These are phyloP conservation scores for Alloascoidea africana DNA, from an alignment of 805 yeast species.

Conservation along the genomic window DNA sequence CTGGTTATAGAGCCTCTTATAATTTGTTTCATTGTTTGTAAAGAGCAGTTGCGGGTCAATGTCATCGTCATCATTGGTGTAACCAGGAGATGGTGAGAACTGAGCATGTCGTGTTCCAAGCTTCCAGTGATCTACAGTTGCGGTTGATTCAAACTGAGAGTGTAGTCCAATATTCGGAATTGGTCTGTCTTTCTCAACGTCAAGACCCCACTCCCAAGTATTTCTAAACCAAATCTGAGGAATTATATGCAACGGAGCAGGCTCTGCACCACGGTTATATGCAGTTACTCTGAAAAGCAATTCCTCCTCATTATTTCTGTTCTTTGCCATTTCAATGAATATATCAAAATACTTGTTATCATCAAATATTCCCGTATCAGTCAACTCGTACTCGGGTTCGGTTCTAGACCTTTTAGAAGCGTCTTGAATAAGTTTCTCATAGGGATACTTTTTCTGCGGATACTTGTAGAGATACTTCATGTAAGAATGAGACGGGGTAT, in stretches of 20 bases:
- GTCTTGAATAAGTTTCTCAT: slow-evolving; percentile 53
- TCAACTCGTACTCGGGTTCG: slow-evolving; percentile 67
- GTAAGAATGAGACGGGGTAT: slow-evolving; percentile 86
- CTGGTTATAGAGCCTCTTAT: slow-evolving; percentile 47
- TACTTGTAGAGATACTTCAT: slow-evolving; percentile 86
- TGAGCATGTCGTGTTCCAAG: slow-evolving; percentile 51
- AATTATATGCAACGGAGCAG: slow-evolving; percentile 79
- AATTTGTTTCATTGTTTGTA: slow-evolving; percentile 84
- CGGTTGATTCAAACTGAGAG: slow-evolving; percentile 35
- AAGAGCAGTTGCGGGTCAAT: slow-evolving; percentile 65
- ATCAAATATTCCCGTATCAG: slow-evolving; percentile 55
- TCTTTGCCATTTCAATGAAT: slow-evolving; percentile 81
- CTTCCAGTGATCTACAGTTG: slow-evolving; percentile 33
- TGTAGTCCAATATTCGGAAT: slow-evolving; percentile 24
- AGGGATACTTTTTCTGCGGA: slow-evolving; percentile 79
- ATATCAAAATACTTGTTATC: slow-evolving; percentile 75
- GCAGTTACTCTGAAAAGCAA: slow-evolving; percentile 76
- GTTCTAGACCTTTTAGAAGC: slow-evolving; percentile 48
- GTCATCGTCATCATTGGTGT: slow-evolving; percentile 36
- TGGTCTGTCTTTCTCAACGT: slow-evolving; percentile 33
- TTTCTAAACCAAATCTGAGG: slow-evolving; percentile 81
- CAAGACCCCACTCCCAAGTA: slow-evolving; percentile 87
- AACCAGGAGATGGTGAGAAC: slow-evolving; percentile 79
- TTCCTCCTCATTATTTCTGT: slow-evolving; percentile 67
- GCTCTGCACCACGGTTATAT: slow-evolving; percentile 62